Base-by-base conservation (phyloP, 106 monocot genomes). In the Acanthochlamys bracteata region DNA sequence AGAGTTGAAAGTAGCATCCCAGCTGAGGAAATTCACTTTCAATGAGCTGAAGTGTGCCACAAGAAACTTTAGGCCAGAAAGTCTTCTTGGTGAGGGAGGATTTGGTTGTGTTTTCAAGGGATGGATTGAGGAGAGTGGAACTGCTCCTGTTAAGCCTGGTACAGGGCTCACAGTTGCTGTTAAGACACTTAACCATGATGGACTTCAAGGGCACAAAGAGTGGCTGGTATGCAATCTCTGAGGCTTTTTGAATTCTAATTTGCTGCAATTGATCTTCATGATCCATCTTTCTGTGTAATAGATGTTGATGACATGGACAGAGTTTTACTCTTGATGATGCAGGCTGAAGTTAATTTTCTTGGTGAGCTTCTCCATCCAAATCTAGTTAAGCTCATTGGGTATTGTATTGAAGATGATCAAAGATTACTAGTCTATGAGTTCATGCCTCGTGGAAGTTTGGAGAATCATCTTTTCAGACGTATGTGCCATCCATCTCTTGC, bases 311-410 rank as follows among this genome's bases (percentile, higher is more conserved):
- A 61, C 17, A 40, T 61, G 15, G 25, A 39, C 39, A 40, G 9
- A 20, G 8, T 55, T 2, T 20, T 55, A 0, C 47, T 23, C 10
- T n/a, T 67, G 27, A 10, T 62, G 41, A 25, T 79, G 53, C 68
- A 87, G 86, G 86, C 86, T n/a, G 86, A 87, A 83, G 86, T 87
- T 41, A 83, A 80, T 87, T 83, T 77, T 73, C 76, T 87, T 11
- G 86, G 86, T 24, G 79, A 87, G n/a, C 75, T 87, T 54, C 82
- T 71, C 27, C 86, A 87, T 69, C 86, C 79, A 54, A 82, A 87
- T 71, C 65, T 87, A 53, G 86, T 87, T 26, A 87, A 80, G 68
- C 70, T 87, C 71, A 79, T 87, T 52, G 86, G 86, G 4, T 87
- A 83, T 49, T 83, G 86, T 61, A 87, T 87, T 64, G 82, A 87